These are phyloP conservation scores for Xerocomellus chrysenteron DNA, from an alignment of 768 basidiomycete genomes.

Conservation along the genomic window DNA sequence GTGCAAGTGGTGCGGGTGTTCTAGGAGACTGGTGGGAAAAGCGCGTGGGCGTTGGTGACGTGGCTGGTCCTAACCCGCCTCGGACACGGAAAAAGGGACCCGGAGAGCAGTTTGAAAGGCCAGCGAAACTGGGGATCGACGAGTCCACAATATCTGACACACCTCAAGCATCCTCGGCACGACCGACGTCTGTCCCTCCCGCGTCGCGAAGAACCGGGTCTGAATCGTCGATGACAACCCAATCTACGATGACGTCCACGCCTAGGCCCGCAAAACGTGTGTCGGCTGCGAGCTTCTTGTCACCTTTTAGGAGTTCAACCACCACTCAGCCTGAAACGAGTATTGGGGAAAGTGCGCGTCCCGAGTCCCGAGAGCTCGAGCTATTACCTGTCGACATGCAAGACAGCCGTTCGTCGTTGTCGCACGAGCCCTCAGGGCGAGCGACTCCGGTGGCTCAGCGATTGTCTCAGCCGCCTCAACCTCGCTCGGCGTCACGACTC, in stretches of 20 bases:
- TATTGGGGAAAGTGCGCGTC: conserved; percentile 7
- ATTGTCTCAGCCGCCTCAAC: conserved; percentile 9
- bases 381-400: conserved; percentile 24
- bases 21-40: conserved; percentile 80
- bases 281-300: conserved; percentile 30
- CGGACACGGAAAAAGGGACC: conserved; percentile 17
- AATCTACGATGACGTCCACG: conserved; percentile 13
- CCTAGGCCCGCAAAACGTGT: conserved; percentile 23
- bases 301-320: conserved; percentile 23
- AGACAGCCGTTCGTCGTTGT: conserved; percentile 22
- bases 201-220: conserved; percentile 19
- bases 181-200: conserved; percentile 7
- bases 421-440: conserved; percentile 15
- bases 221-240: conserved; percentile 25
- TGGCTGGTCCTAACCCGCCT: conserved; percentile 31
- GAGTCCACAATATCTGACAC: background rate
- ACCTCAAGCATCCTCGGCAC: background rate
- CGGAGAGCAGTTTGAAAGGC: conserved; percentile 26
- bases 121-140: conserved; percentile 24
- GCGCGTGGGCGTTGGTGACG: conserved; percentile 71
- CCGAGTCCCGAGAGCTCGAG: conserved; percentile 19
- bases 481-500: conserved; percentile 22
- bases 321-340: conserved; percentile 9
- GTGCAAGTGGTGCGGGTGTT: conserved; percentile 45
- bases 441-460: conserved; percentile 14